phyloP scores from a whole-genome alignment of 345 rosid genomes.

The Anacardium occidentale region DNA sequence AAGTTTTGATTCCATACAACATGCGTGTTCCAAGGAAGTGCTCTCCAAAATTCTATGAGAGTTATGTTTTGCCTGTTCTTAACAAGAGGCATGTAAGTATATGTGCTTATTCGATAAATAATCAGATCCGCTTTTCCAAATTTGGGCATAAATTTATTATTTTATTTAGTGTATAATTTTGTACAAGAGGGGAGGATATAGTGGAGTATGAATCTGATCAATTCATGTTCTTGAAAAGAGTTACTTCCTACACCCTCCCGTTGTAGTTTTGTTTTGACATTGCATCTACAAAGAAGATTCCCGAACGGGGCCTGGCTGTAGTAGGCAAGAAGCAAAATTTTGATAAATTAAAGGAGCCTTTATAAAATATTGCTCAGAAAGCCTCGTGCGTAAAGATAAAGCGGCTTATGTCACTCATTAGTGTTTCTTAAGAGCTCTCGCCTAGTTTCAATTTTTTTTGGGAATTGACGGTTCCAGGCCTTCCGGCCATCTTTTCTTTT shows the following conservation, averaged over 20 bases:
- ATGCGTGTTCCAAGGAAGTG: conserved; percentile 94
- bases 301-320: too few species aligned
- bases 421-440: conserved; percentile 6
- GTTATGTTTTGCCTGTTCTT: conserved; percentile 54
- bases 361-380: too few species aligned
- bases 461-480: conserved; percentile 6
- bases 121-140: neutral
- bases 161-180: neutral
- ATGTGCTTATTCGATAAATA: neutral
- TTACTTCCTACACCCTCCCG: neutral
- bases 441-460: neutral
- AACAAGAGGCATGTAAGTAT: conserved; percentile 51
- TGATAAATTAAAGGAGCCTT: too few species aligned
- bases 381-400: too few species aligned
- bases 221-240: neutral
- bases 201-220: neutral
- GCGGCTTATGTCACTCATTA: neutral
- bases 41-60: conserved; percentile 52
- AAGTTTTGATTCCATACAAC: conserved; percentile 43
- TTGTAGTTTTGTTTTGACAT: neutral
- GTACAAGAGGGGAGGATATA: neutral
- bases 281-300: too few species aligned
- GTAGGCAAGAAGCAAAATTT: too few species aligned
- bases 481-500: too few species aligned
- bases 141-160: neutral